Evolutionary conservation across 768 basidiomycete species (phyloP), one percentile per base, ranked within the genome.

Genomic region (Hydnomerulius pinastri): DNA sequence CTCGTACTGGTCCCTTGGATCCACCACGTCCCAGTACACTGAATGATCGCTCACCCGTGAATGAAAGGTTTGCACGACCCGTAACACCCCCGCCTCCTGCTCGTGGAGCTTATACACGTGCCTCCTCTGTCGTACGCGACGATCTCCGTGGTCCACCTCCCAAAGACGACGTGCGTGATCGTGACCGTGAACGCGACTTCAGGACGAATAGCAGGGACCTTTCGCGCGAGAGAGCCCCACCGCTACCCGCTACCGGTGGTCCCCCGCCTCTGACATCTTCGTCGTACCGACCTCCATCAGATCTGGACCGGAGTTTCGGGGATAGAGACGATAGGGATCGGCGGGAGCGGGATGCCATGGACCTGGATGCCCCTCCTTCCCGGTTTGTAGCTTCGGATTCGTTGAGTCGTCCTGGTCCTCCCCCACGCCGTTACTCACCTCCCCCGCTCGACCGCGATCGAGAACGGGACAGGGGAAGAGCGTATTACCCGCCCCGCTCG

Each of bases 211-310:
- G 43, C 55, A 71, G 68, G 35, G 69, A 68, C 43, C 64, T 67
- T 46, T 71, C 75, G 13, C 64, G 68, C 51, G 74, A 69, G 66
- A 70, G 49, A 59, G 71, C 69, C 35, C 63, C n/a, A n/a, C n/a
- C n/a, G n/a, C n/a, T n/a, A n/a, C n/a, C n/a, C n/a, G n/a, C n/a
- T n/a, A n/a, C n/a, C 43, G n/a, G 36, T 33, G 54, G 53, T 60
- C 37, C 50, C 43, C 38, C 51, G n/a, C 46, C 24, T 17, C 2
- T 28, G 41, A 37, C 46, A 0, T 30, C 62, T 4, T 59, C 63
- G n/a, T 50, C 53, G 2, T 78, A 76, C 50, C 69, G 77, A 37
- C 67, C n/a, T n/a, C n/a, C n/a, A n/a, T n/a, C 76, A 21, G 73
- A 77, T 27, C 57, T 57, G 53, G 70, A 73, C 33, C 69, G 72